Base-by-base conservation (phyloP, 345 rosid species). In the Camelina laxa region DNA sequence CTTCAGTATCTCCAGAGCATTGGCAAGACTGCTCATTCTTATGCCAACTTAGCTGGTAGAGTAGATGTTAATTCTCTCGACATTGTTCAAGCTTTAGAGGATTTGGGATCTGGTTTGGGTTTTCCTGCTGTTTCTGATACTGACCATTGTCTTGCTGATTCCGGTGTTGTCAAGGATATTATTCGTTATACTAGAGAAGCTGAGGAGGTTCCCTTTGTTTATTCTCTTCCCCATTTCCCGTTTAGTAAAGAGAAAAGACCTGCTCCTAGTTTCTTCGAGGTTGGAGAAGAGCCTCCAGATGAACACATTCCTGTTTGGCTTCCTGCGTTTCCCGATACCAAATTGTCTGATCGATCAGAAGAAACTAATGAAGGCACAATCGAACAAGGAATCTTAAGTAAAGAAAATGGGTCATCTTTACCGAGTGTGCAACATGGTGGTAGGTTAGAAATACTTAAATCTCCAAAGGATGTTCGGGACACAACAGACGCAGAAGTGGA, bases 271-370 rank as follows among this genome's bases (percentile, higher is more conserved):
- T 91, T 88, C 80, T 66, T 54, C 44, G 84, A 67, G 72, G 79
- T 76, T 75, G 91, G 90, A 27, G 82, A 58, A 77, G 92, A 86
- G 72, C 89, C 92, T 82, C 91, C 89, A 39, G 79, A 48, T 50
- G 86, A 86, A 53, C 89, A 93, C 55, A 89, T 91, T 58, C 97
- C 98, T 4, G 72, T 63, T 76, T 93, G 98, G 97, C 78, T 93
- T 78, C 95, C 91, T 60, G 82, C 81, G 44, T 89, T 91, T 70
- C 96, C 97, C 3, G 84, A 77, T 79, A 82, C 89, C 3, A 70
- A 80, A 44, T 67, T 82, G 36, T 74, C 72, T 65, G 53, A 70
- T 75, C 82, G 12, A 22, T 66, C 73, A 58, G 77, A 75, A 44
- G 72, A 55, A 33, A 65, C 36, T 60, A 76, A 55, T 75, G 87